Conservation (phyloP, 2,329 filamentous ascomycete genomes). For the Paramyrothecium roridum region DNA sequence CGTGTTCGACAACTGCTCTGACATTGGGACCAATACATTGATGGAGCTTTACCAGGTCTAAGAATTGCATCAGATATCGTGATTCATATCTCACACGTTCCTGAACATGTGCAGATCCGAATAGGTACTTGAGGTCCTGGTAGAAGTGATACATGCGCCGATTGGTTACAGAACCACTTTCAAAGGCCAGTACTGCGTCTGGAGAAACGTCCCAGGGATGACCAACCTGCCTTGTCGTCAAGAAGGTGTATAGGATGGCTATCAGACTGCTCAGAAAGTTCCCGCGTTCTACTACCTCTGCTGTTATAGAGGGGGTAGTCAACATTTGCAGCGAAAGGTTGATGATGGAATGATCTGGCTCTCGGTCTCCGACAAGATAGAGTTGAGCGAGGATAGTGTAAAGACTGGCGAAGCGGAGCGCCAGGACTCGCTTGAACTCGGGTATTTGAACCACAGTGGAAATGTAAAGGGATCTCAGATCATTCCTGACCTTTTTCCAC, state of each 20-base stretch:
- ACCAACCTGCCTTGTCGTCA: conserved; percentile 93
- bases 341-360: conserved; percentile 98
- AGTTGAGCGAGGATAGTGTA: conserved; percentile 93
- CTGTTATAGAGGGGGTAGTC: conserved; percentile 93
- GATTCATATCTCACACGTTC: conserved; percentile 78
- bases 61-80: conserved; percentile 87
- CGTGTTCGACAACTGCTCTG: conserved; percentile 86
- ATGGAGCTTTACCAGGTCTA: conserved; percentile 92
- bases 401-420: conserved; percentile 87
- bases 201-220: conserved; percentile 88
- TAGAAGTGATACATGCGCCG: conserved; percentile 98
- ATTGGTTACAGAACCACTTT: conserved; percentile 92
- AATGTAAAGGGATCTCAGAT: conserved; percentile 90
- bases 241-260: conserved; percentile 95
- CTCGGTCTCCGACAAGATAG: conserved; percentile 91
- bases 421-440: conserved; percentile 91
- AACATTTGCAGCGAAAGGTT: conserved; percentile 95
- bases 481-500: conserved; percentile 94
- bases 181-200: conserved; percentile 84
- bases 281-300: conserved; percentile 88
- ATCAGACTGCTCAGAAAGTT: conserved; percentile 95
- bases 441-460: conserved; percentile 94
- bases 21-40: conserved; percentile 96
- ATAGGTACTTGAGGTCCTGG: conserved; percentile 86
- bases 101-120: conserved; percentile 85